phyloP scores from a whole-genome alignment of 1,284 basidiomycete species.

The Pseudozyma hubeiensis region DNA sequence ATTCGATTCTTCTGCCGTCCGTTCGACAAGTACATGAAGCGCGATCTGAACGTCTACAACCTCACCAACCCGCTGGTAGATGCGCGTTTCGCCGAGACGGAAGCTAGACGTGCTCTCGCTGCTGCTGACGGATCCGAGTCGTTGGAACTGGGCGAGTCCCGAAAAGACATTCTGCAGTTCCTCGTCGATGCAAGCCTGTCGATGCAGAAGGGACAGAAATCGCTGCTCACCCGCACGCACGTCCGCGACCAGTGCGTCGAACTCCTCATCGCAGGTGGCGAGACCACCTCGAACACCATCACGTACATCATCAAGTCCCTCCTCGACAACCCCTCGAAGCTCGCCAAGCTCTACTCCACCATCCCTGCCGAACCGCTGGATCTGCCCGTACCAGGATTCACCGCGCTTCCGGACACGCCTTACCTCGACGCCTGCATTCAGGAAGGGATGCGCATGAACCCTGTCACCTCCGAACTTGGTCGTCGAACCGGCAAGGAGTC shows the following conservation, averaged over 20 bases:
- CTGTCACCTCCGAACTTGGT: conserved; percentile 13
- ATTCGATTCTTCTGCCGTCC: conserved; percentile 19
- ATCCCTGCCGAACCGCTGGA: conserved; percentile 7
- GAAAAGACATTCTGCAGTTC: conserved; percentile 19
- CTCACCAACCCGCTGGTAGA: conserved; percentile 19
- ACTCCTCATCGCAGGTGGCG: conserved; percentile 21
- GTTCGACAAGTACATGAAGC: conserved; percentile 25
- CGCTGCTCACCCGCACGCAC: conserved; percentile 7
- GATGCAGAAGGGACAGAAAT: conserved; percentile 19
- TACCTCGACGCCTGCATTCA: conserved; percentile 21
- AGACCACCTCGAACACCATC: conserved; percentile 17
- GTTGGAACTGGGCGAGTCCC: background rate
- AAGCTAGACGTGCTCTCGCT: background rate
- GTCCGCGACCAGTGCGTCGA: conserved; percentile 19
- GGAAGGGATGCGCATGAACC: conserved; percentile 23
- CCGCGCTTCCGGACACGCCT: conserved; percentile 7
- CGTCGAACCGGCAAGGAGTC: conserved; percentile 9
- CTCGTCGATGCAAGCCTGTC: conserved; percentile 13
- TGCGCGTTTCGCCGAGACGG: conserved; percentile 11
- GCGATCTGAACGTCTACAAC: conserved; percentile 21
- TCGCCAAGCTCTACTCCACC: conserved; percentile 15
- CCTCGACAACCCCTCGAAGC: conserved; percentile 14
- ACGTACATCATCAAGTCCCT: conserved; percentile 20
- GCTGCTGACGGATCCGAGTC: background rate
- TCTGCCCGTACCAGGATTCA: conserved; percentile 1